phyloP scores from a whole-genome alignment of 1,284 basidiomycete genomes.

The Boletus sp. region DNA sequence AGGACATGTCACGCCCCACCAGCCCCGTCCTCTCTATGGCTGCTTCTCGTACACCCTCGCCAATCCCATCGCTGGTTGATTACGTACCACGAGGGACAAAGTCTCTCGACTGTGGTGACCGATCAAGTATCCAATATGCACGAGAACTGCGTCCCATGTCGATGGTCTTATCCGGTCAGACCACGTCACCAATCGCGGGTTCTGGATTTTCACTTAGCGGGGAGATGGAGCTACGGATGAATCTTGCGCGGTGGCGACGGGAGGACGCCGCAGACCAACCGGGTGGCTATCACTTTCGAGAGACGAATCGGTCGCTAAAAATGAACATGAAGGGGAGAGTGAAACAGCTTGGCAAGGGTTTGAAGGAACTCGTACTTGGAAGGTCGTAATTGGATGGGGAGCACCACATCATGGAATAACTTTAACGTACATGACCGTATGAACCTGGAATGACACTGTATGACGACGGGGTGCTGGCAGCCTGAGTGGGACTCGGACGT shows the following conservation, averaged over 20 bases:
- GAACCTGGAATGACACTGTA: too few relatives aligned
- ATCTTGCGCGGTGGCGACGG: slow-evolving; percentile 42
- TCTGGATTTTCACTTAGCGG: slow-evolving; percentile 55
- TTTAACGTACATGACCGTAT: too few relatives aligned
- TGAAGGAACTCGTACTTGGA: slow-evolving; percentile 40
- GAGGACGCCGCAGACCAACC: slow-evolving; percentile 29
- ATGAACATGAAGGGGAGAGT: slow-evolving; percentile 34
- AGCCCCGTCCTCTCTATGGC: slow-evolving; percentile 29
- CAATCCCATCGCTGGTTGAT: slow-evolving; percentile 25
- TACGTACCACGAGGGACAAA: slow-evolving; percentile 29
- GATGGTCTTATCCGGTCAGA: slow-evolving; percentile 26
- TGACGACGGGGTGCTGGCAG: too few relatives aligned
- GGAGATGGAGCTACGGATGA: slow-evolving; percentile 55
- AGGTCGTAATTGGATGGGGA: slow-evolving; percentile 13
- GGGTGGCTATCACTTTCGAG: slow-evolving; percentile 30
- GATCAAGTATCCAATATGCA: slow-evolving; percentile 17
- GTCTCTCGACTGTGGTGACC: slow-evolving; percentile 32
- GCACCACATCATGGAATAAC: not conserved
- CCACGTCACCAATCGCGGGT: slow-evolving; percentile 17
- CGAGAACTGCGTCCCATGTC: slow-evolving; percentile 34
- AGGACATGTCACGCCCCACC: slow-evolving; percentile 46
- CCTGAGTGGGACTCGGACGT: too few relatives aligned
- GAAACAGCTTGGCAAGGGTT: slow-evolving; percentile 40
- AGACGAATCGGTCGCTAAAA: slow-evolving; percentile 25
- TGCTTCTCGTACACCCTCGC: slow-evolving; percentile 24